Evolutionary conservation across 257 asterid species (phyloP).

Genomic region (Scutellaria minor): DNA sequence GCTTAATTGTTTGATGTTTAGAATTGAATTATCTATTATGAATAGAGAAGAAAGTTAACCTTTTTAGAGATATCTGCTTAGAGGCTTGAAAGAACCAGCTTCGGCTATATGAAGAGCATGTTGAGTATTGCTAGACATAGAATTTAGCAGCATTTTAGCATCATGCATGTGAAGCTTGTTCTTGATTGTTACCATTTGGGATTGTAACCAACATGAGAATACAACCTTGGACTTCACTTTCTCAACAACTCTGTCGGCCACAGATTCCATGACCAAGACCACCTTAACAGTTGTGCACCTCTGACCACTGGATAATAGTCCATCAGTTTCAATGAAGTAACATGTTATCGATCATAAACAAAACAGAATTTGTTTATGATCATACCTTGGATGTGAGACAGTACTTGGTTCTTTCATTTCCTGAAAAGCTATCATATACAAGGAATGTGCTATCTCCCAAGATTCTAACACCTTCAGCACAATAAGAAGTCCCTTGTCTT

Average conservation of each 20-base stretch:
- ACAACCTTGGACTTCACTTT: constrained; percentile 83
- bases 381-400: constrained; percentile 42
- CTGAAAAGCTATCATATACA: constrained; percentile 87
- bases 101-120: constrained; percentile 95
- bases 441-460: constrained; percentile 77
- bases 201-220: constrained; percentile 75
- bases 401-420: constrained; percentile 83
- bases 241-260: constrained; percentile 80
- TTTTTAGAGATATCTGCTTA: constrained; percentile 64
- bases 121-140: constrained; percentile 73
- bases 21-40: no score
- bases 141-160: constrained; percentile 60
- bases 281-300: constrained; percentile 98
- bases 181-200: constrained; percentile 58
- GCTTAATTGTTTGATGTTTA: no score
- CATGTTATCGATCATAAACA: no score
- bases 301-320: constrained; percentile 39
- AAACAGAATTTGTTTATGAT: background rate
- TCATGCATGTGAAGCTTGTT: constrained; percentile 55
- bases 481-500: constrained; percentile 71
- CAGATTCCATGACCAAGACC: constrained; percentile 86
- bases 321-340: background rate
- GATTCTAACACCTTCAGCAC: constrained; percentile 89
- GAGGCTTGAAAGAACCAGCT: constrained; percentile 90
- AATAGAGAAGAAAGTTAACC: constrained; percentile 44